These are phyloP conservation scores for Claviceps africana DNA, from an alignment of 2,329 filamentous ascomycete species.

Conservation along the genomic window DNA sequence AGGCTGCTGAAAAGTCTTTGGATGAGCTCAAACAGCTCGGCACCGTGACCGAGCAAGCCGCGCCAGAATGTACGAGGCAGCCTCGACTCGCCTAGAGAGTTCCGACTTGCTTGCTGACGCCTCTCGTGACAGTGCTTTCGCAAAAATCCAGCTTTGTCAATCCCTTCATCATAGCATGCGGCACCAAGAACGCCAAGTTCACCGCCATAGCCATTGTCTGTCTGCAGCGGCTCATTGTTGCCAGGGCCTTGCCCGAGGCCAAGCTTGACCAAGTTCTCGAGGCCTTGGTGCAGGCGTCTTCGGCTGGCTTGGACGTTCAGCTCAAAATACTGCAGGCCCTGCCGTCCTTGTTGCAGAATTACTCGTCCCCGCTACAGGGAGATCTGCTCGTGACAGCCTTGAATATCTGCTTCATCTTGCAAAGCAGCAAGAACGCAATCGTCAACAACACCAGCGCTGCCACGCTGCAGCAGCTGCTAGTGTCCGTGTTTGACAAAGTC, in stretches of 20 bases:
- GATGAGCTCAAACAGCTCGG: conserved; percentile 59
- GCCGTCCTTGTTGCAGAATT: conserved; percentile 81
- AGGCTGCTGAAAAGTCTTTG: conserved; percentile 88
- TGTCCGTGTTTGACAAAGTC: conserved; percentile 87
- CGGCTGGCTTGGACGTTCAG: conserved; percentile 72
- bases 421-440: conserved; percentile 81
- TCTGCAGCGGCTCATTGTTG: conserved; percentile 75
- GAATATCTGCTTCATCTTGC: conserved; percentile 82
- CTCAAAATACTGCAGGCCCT: conserved; percentile 90
- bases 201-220: conserved; percentile 78
- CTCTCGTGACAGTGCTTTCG: conserved; percentile 54
- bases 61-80: conserved; percentile 20
- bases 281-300: conserved; percentile 74
- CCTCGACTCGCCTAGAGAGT: conserved; percentile 3
- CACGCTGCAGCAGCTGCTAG: conserved; percentile 88
- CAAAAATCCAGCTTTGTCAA: conserved; percentile 74
- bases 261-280: conserved; percentile 78
- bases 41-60: conserved; percentile 22
- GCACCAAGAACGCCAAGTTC: conserved; percentile 80
- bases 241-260: conserved; percentile 62
- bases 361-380: conserved; percentile 65
- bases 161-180: conserved; percentile 86
- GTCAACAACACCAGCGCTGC: conserved; percentile 93
- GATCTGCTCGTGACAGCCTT: conserved; percentile 69
- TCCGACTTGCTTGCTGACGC: conserved; percentile 7